phyloP scores from a whole-genome alignment of 208 protist genomes.

The Leishmania tropica region DNA sequence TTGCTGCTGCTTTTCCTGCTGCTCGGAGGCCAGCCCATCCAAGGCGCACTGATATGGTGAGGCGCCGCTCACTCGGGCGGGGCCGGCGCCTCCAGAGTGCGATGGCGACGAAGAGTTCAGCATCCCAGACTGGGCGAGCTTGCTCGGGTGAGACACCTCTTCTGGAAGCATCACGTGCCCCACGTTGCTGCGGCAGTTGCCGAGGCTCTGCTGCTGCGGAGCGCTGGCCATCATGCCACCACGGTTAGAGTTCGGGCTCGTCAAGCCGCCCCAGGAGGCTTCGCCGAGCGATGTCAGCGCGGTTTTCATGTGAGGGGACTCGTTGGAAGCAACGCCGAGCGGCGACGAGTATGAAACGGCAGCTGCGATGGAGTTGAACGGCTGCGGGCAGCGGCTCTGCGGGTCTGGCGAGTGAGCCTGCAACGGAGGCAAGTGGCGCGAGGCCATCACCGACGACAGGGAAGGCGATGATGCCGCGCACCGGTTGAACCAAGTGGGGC shows the following conservation, averaged over 20 bases:
- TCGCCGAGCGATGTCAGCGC: background rate
- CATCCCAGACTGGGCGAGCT: slow-evolving; percentile 2
- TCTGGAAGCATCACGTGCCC: background rate
- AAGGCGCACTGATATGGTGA: background rate
- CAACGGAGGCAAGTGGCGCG: background rate
- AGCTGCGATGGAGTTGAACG: background rate
- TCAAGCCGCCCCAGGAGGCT: background rate
- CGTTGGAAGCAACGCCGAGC: background rate
- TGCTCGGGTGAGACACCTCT: slow-evolving; percentile 2
- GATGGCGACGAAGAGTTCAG: background rate
- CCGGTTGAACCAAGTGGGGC: background rate
- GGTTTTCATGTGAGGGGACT: background rate
- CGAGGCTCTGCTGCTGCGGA: background rate
- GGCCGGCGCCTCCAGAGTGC: background rate
- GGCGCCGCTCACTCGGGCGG: background rate
- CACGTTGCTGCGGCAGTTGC: background rate
- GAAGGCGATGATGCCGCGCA: background rate
- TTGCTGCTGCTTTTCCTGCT: background rate
- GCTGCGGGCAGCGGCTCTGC: background rate
- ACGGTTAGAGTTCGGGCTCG: background rate
- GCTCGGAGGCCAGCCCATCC: background rate
- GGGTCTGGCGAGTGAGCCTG: slow-evolving; percentile 8
- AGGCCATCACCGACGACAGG: background rate
- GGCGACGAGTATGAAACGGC: background rate
- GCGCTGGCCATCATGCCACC: background rate